A percentile compares a stretch with the other conserved stretches of the same genome.
These are phyloP conservation scores for Liriodendron chinense DNA, from an alignment of 164 flowering plant genomes.

Conservation along the genomic window DNA sequence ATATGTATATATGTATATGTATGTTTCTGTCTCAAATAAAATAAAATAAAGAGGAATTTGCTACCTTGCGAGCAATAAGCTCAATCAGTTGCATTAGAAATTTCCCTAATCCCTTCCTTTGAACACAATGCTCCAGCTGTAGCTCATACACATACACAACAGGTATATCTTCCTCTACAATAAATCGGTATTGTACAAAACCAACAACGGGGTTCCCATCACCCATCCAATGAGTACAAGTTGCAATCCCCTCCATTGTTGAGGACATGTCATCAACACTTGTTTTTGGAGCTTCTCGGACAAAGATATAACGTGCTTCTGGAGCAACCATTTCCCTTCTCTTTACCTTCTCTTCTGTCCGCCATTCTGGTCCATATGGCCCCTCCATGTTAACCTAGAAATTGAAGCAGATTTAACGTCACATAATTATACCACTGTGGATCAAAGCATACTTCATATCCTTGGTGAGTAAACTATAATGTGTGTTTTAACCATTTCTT, in stretches of 20 bases:
- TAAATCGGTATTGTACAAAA: slow-evolving; percentile 82
- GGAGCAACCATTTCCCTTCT: slow-evolving; percentile 80
- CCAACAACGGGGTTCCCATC: slow-evolving; percentile 51
- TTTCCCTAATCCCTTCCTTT: slow-evolving; percentile 79
- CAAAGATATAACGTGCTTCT: slow-evolving; percentile 85
- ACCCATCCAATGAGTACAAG: slow-evolving; percentile 12
- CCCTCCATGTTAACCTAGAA: slow-evolving; percentile 78
- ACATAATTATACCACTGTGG: background rate
- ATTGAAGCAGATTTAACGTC: background rate
- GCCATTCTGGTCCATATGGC: slow-evolving; percentile 76
- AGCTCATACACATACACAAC: slow-evolving; percentile 89
- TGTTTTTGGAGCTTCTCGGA: slow-evolving; percentile 34
- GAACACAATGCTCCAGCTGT: slow-evolving; percentile 74
- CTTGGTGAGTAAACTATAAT: background rate
- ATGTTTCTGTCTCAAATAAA: too few species aligned
- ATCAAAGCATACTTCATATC: background rate
- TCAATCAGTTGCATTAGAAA: slow-evolving; percentile 84
- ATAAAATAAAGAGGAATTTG: background rate
- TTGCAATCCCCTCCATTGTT: slow-evolving; percentile 9
- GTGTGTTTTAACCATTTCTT: background rate
- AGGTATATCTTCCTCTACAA: slow-evolving; percentile 82
- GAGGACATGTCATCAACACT: slow-evolving; percentile 15
- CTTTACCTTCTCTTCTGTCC: slow-evolving; percentile 76
- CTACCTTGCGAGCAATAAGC: slow-evolving; percentile 85
- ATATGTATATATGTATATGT: too few species aligned